Conservation (phyloP, 768 basidiomycete genomes). For the Boletus rex-veris region DNA sequence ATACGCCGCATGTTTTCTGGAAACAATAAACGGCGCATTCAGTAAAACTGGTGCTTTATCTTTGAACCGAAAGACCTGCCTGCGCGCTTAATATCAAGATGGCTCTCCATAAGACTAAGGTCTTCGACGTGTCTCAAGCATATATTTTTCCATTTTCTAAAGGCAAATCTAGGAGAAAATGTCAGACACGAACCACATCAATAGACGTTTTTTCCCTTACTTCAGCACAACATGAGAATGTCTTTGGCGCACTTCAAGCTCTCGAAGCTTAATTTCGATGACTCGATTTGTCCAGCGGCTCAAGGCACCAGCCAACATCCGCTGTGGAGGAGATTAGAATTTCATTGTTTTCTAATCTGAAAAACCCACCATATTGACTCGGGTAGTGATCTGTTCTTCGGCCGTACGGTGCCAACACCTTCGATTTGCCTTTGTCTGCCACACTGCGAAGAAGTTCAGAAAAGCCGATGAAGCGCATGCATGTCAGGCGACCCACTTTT, state of each 20-base stretch:
- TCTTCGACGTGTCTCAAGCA: constrained; percentile 66
- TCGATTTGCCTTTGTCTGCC: constrained; percentile 40
- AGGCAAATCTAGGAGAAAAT: constrained; percentile 44
- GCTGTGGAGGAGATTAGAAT: constrained; percentile 36
- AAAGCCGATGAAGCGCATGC: neutral
- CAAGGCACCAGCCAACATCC: constrained; percentile 46
- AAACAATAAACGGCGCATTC: constrained; percentile 1
- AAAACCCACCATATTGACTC: constrained; percentile 38
- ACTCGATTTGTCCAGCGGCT: constrained; percentile 68
- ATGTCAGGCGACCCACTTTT: constrained; percentile 32
- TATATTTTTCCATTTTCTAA: constrained; percentile 65
- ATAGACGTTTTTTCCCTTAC: constrained; percentile 27
- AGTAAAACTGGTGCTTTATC: neutral
- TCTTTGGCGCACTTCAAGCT: constrained; percentile 58
- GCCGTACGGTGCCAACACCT: constrained; percentile 40
- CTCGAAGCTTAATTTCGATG: constrained; percentile 69
- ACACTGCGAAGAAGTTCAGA: constrained; percentile 36
- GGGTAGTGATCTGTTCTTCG: constrained; percentile 41
- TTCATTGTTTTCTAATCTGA: neutral
- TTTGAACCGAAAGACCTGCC: constrained; percentile 39
- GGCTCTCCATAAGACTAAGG: constrained; percentile 78
- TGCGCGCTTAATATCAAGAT: constrained; percentile 75
- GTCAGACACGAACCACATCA: constrained; percentile 16
- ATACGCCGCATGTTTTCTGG: constrained; percentile 63
- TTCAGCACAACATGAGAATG: constrained; percentile 35